These are phyloP conservation scores for Oryza punctata DNA, from an alignment of 176 grass and related monocot species.

Conservation along the genomic window DNA sequence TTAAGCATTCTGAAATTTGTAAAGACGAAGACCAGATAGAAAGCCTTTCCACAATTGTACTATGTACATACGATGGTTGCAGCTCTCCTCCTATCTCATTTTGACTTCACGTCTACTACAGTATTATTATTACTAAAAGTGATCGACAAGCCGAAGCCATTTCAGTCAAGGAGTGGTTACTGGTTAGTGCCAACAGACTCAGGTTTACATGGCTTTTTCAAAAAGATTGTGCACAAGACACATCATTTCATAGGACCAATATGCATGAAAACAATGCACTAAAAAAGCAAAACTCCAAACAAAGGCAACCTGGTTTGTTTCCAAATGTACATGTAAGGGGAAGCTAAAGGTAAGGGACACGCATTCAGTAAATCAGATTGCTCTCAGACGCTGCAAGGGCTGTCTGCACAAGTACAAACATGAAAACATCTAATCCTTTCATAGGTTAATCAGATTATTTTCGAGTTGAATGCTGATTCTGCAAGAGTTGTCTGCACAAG, in stretches of 20 bases:
- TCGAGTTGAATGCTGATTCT: neutral
- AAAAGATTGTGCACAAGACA: neutral
- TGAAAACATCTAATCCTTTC: neutral
- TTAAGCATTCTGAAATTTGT: slow-evolving; percentile 5
- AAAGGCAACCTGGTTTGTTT: neutral
- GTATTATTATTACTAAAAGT: neutral
- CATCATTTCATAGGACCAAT: neutral
- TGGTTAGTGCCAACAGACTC: too few relatives aligned
- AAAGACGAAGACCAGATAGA: slow-evolving; percentile 25
- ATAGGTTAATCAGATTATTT: neutral
- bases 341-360: neutral
- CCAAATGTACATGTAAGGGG: neutral
- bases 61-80: slow-evolving; percentile 22
- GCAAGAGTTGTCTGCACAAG: slow-evolving; percentile 9
- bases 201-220: neutral
- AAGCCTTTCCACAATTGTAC: slow-evolving; percentile 8
- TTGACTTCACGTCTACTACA: slow-evolving; percentile 5
- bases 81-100: neutral
- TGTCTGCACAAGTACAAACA: neutral
- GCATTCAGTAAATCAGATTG: slow-evolving; percentile 15
- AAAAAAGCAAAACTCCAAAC: neutral
- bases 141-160: neutral
- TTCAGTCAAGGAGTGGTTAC: neutral
- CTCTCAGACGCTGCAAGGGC: neutral
- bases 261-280: neutral